Evolutionary conservation across 176 grass and related monocot genomes (phyloP).

Genomic region (Cenchrus americanus): DNA sequence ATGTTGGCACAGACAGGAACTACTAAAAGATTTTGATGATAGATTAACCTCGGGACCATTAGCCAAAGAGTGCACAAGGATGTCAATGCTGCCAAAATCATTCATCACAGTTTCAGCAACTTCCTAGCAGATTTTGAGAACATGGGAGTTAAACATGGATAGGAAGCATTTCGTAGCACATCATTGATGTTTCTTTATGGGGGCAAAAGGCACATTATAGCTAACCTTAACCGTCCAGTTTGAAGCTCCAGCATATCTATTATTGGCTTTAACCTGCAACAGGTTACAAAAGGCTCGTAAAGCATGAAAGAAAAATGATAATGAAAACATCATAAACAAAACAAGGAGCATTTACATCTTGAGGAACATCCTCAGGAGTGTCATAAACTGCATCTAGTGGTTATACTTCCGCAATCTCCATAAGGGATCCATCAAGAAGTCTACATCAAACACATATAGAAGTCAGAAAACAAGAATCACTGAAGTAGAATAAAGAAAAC

Average conservation of each 20-base stretch:
- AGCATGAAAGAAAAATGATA: neutral
- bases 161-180: conserved; percentile 7
- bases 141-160: conserved; percentile 18
- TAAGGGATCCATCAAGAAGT: conserved; percentile 86
- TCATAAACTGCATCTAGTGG: conserved; percentile 94
- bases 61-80: conserved; percentile 93
- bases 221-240: conserved; percentile 75
- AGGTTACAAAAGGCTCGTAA: neutral
- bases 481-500: conserved; percentile 23
- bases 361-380: conserved; percentile 86
- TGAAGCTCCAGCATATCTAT: conserved; percentile 73
- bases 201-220: conserved; percentile 5
- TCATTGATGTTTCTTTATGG: neutral
- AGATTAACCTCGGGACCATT: conserved; percentile 83
- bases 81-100: conserved; percentile 98
- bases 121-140: conserved; percentile 64
- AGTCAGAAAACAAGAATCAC: conserved; percentile 13
- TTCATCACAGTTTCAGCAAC: conserved; percentile 86
- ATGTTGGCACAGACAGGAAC: neutral
- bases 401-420: conserved; percentile 94
- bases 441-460: conserved; percentile 7
- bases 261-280: conserved; percentile 79
- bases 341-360: conserved; percentile 61
- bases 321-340: neutral
- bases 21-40: neutral